Evolutionary conservation across 164 flowering plant species (phyloP).

Genomic region (Vitis rotundifolia): DNA sequence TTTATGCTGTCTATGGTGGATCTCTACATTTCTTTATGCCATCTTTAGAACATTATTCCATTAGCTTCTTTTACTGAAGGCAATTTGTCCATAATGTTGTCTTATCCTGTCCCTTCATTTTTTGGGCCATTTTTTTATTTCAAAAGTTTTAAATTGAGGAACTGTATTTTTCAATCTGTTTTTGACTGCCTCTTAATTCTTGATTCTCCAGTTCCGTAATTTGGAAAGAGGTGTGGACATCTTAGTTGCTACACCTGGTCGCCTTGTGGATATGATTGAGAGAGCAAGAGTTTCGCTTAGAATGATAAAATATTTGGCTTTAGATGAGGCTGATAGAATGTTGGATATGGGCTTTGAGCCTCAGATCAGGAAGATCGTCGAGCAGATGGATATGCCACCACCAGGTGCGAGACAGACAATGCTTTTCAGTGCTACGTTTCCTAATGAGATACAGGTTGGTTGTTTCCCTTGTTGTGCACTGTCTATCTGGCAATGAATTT

Average conservation of each 20-base stretch:
- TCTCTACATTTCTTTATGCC: too few species aligned
- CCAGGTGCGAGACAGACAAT: constrained; percentile 59
- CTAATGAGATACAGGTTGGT: constrained; percentile 56
- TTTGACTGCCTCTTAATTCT: background rate
- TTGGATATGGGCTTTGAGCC: constrained; percentile 77
- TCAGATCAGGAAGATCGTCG: constrained; percentile 58
- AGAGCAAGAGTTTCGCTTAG: constrained; percentile 53
- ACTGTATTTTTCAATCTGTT: too few species aligned
- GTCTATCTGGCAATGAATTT: too few species aligned
- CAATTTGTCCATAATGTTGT: too few species aligned
- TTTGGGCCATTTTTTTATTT: too few species aligned
- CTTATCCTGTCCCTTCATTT: too few species aligned
- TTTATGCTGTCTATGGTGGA: too few species aligned
- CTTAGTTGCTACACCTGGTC: constrained; percentile 76
- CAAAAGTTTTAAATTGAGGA: too few species aligned
- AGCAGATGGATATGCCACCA: constrained; percentile 60
- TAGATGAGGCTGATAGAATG: constrained; percentile 77
- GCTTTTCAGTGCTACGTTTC: constrained; percentile 78
- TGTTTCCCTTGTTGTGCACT: background rate
- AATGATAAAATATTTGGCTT: constrained; percentile 46
- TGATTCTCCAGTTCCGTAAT: constrained; percentile 38
- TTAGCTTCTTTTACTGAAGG: too few species aligned
- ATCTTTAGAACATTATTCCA: too few species aligned
- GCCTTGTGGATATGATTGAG: constrained; percentile 66
- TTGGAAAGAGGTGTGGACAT: constrained; percentile 66